A percentile compares a stretch with the other conserved stretches of the same genome.
Conservation (phyloP, 805 yeast species). For the Kazachstania bromeliacearum region DNA sequence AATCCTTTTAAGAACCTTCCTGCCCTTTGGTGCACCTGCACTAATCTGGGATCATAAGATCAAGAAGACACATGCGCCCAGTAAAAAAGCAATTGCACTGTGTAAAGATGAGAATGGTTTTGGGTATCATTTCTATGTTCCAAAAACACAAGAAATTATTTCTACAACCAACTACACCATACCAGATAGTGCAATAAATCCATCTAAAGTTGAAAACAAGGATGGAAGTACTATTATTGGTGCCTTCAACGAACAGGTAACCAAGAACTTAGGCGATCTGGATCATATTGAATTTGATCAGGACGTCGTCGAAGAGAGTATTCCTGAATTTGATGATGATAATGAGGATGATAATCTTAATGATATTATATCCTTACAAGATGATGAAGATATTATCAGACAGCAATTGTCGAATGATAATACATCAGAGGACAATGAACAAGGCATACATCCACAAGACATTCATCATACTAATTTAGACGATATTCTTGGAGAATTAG, state of each 20-base stretch:
- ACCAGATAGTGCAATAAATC: not conserved
- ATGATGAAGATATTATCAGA: too few species aligned
- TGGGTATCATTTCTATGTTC: constrained; percentile 5
- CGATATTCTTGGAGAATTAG: too few species aligned
- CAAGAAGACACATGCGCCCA: not conserved
- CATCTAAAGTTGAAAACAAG: not conserved
- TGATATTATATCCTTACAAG: too few species aligned
- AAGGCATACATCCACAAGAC: too few species aligned
- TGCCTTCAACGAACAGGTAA: not conserved
- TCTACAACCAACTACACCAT: constrained; percentile 1
- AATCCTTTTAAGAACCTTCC: not conserved
- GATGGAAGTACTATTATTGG: not conserved
- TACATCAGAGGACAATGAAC: too few species aligned
- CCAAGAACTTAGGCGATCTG: not conserved
- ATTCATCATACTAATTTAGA: too few species aligned
- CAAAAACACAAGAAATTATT: constrained; percentile 1
- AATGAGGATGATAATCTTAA: too few species aligned
- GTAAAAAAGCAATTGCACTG: constrained; percentile 1
- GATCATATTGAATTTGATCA: not conserved
- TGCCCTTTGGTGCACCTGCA: constrained; percentile 4
- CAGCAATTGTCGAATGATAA: too few species aligned
- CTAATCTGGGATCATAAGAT: not conserved
- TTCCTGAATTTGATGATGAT: too few species aligned
- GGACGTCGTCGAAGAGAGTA: too few species aligned
- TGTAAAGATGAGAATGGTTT: constrained; percentile 3